Percentiles rank a stretch among this genome's conserved stretches.
phyloP scores from a whole-genome alignment of 2,329 filamentous ascomycete species.

The Claviceps digitariae region DNA sequence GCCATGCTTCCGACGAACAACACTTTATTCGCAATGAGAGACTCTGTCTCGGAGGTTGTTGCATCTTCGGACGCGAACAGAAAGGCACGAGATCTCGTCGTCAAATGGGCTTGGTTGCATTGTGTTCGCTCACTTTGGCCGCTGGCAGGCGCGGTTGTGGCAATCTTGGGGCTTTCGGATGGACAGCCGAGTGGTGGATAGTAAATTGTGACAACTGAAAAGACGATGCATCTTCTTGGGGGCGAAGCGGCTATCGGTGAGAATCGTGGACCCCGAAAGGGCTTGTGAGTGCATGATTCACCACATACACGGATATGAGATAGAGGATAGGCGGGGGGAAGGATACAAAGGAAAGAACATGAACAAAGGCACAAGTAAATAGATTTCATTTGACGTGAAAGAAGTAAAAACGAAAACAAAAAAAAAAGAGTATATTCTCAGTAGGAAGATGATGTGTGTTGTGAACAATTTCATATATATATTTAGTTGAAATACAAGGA shows the following conservation, averaged over 20 bases:
- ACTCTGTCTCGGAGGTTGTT: neutral
- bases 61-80: neutral
- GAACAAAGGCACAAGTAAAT: no score
- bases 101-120: slow-evolving; percentile 4
- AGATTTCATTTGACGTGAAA: no score
- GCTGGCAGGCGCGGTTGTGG: slow-evolving; percentile 1
- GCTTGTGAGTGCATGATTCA: neutral
- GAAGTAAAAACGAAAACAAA: neutral
- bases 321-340: no score
- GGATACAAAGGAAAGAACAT: no score
- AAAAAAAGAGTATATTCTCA: neutral
- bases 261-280: neutral
- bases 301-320: no score
- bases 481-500: no score
- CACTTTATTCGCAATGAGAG: neutral
- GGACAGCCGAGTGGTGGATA: neutral
- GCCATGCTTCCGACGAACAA: slow-evolving; percentile 5
- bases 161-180: neutral
- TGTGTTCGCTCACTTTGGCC: slow-evolving; percentile 1
- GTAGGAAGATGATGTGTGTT: no score
- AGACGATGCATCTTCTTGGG: neutral
- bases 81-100: neutral
- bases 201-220: neutral
- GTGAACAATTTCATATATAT: no score
- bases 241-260: neutral